Evolutionary conservation across 2,329 filamentous ascomycete genomes (phyloP), one percentile per base, ranked within the genome.

Genomic region (Claviceps spartinae): DNA sequence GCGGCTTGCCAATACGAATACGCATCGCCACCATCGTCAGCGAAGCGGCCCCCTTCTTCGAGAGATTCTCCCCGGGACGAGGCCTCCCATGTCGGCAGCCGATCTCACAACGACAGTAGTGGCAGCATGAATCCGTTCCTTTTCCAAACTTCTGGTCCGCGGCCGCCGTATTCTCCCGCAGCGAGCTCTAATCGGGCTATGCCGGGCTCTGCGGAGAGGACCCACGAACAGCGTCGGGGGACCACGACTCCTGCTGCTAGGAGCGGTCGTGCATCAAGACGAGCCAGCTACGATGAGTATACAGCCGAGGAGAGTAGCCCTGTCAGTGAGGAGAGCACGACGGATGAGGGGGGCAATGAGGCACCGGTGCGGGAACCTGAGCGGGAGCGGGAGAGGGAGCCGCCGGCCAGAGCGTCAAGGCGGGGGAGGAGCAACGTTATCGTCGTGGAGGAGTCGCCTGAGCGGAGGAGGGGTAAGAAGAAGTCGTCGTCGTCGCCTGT

Each of bases 141-240:
- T 55, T 80, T 73, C 60, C 75, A 78, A 63, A 74, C 72, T 4
- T 66, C 65, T 22, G 73, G 71, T 13, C 61, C 73, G 38, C 70
- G 68, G 36, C 63, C 62, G 50, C 58, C 69, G 14, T 63, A 67
- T 50, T 60, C 65, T 34, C 55, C 62, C 49, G 62, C 65, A 56
- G 58, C 63, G 47, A 62, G 63, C 14, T 62, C 67, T 46, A 67
- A 68, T 57, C 66, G 69, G 49, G 65, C 68, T 48, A 59, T 62
- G 16, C 66, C 67, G 16, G 68, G 67, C n/a, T 60, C 66, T 37
- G 54, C 61, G 1, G 66, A 67, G 5, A 45, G 54, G 36, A 53
- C 50, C 34, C 61, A 64, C 52, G 54, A 56, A 40, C 52, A 61
- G 52, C 59, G 64, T 36, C 59, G 62, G 42, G 55, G 57, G 26